Evolutionary conservation across 2,329 filamentous ascomycete genomes (phyloP).

Genomic region (Sclerotinia subarctica): DNA sequence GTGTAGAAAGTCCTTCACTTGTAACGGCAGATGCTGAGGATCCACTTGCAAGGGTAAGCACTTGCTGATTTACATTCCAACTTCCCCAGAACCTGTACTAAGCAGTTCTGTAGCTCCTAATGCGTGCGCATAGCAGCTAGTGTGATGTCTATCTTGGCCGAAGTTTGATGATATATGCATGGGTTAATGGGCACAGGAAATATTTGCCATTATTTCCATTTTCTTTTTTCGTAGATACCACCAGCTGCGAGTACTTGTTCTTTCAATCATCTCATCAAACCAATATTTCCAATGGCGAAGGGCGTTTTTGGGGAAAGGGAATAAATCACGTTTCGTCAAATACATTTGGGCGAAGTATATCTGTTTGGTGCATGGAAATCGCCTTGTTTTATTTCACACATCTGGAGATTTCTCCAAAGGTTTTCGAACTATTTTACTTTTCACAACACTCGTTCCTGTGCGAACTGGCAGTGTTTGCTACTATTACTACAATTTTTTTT

Average conservation of each 20-base stretch:
- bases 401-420: background rate
- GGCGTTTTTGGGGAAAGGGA: constrained; percentile 18
- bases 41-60: constrained; percentile 39
- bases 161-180: constrained; percentile 17
- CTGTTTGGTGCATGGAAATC: constrained; percentile 16
- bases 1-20: constrained; percentile 60
- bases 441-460: constrained; percentile 15
- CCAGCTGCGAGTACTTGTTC: constrained; percentile 18
- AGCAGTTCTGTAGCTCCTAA: constrained; percentile 35
- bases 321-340: constrained; percentile 18
- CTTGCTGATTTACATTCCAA: constrained; percentile 17
- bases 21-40: constrained; percentile 60
- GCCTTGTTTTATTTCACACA: constrained; percentile 12
- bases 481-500: constrained; percentile 19
- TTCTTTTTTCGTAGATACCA: constrained; percentile 23
- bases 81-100: constrained; percentile 24
- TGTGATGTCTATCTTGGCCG: background rate
- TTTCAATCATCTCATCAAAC: constrained; percentile 19
- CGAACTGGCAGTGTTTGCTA: constrained; percentile 19
- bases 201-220: constrained; percentile 13
- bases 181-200: constrained; percentile 13
- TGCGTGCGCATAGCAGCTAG: constrained; percentile 38
- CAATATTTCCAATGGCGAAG: constrained; percentile 15
- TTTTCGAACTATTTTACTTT: constrained; percentile 3
- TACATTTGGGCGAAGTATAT: constrained; percentile 8